Base-by-base conservation (phyloP, 2,329 filamentous ascomycete genomes). In the Apiospora sp. region DNA sequence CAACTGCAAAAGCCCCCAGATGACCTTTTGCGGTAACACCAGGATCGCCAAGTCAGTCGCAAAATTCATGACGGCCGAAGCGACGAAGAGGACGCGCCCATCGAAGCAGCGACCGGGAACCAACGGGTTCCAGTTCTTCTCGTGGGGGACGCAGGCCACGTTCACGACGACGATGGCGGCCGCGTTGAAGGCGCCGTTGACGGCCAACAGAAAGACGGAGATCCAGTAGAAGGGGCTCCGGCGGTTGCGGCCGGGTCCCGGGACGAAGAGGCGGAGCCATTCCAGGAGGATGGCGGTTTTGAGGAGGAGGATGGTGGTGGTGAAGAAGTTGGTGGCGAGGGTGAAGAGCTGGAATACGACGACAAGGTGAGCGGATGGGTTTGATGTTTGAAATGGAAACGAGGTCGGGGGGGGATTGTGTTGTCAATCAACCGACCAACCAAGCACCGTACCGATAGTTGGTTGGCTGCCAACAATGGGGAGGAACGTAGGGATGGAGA, bases 251-350 rank as follows among this genome's bases (percentile, higher is more conserved):
- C 76, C 79, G 7, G 69, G 73, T 1, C 37, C 37, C 76, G 78
- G 14, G 68, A 79, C 72, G 58, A 76, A 54, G 71, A 75, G 41
- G 58, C 79, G 77, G 16, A 77, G 77, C 84, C 84, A 86, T 69
- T 86, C 82, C 14, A 84, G 61, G 24, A 86, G 78, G 64, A 86
- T 84, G 30, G 82, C 81, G 1, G 78, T 78, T 72, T 86, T 86
- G 71, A 85, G 75, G 7, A 83, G 75, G 0, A 81, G 80, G 0
- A 85, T 78, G 27, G 79, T 77, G 43, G 79, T 76, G 0, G 79
- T 30, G 24, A 34, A 80, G 73, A 84, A 84, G 72, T 75, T 80
- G 73, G 75, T 75, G 68, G 82, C 81, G n/a, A 68, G 44, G 64
- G 41, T 41, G 61, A 82, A 76, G 49, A 83, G 77, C 27, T 77